Percentiles rank a stretch among this genome's conserved stretches.
phyloP scores from a whole-genome alignment of 805 yeast species.

The Teunomyces funiuensis region DNA sequence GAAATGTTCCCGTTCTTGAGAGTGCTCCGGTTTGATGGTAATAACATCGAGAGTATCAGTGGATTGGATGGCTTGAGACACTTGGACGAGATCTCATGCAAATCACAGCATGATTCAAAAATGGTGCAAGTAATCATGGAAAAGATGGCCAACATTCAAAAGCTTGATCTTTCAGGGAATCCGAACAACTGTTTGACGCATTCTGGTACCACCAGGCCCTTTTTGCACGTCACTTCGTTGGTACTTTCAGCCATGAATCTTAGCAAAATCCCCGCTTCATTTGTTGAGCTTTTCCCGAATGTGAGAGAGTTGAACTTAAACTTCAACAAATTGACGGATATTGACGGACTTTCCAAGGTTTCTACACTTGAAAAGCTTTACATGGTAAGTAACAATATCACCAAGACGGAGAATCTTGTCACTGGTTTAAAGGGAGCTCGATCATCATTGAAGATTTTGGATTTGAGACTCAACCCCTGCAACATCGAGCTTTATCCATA shows the following conservation, averaged over 20 bases:
- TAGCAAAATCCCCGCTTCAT: constrained; percentile 34
- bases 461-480: constrained; percentile 50
- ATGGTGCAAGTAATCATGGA: constrained; percentile 16
- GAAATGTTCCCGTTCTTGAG: constrained; percentile 38
- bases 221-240: constrained; percentile 38
- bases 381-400: constrained; percentile 47
- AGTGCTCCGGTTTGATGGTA: constrained; percentile 47
- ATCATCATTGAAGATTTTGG: constrained; percentile 37
- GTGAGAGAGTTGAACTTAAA: constrained; percentile 49
- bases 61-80: constrained; percentile 29
- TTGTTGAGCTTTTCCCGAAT: constrained; percentile 44
- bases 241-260: constrained; percentile 50
- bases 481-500: constrained; percentile 51
- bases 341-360: constrained; percentile 33
- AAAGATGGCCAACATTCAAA: constrained; percentile 20
- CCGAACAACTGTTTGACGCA: constrained; percentile 13
- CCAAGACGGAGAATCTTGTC: constrained; percentile 32
- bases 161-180: constrained; percentile 44
- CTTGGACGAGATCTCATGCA: constrained; percentile 45
- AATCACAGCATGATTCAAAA: constrained; percentile 27
- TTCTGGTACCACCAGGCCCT: constrained; percentile 14
- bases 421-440: constrained; percentile 31
- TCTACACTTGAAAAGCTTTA: constrained; percentile 38
- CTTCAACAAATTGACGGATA: constrained; percentile 44
- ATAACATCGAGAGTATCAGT: constrained; percentile 23